phyloP scores from a whole-genome alignment of 2,329 filamentous ascomycete species.

The Cryphonectria carpinicola region DNA sequence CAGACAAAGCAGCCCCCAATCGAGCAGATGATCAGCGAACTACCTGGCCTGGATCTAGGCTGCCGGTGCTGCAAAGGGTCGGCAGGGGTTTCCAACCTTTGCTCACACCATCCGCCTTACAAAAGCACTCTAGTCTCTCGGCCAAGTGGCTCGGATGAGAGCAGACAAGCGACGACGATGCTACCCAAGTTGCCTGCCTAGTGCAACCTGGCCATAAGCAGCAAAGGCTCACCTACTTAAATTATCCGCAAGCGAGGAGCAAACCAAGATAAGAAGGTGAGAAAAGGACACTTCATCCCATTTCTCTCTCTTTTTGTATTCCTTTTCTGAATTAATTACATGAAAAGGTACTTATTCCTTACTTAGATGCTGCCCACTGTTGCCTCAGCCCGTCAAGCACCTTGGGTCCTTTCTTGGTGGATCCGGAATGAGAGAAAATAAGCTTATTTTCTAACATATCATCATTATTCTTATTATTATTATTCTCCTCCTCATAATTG shows the following conservation, averaged over 20 bases:
- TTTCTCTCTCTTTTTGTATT: not conserved
- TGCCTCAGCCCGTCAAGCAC: not conserved
- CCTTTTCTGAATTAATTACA: not conserved
- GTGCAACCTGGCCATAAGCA: not conserved
- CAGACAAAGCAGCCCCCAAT: not conserved
- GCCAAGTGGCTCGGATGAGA: not conserved
- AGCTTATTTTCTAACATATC: not conserved
- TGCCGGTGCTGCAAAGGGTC: not conserved
- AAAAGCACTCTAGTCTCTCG: not conserved
- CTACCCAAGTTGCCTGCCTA: constrained; percentile 2
- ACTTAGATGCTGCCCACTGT: not conserved
- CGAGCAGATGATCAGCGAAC: no score
- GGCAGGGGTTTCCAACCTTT: not conserved
- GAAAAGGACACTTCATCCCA: not conserved
- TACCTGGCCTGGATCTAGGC: not conserved
- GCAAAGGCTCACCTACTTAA: not conserved
- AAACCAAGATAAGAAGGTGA: not conserved
- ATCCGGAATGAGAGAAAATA: not conserved
- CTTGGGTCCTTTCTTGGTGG: not conserved
- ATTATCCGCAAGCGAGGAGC: constrained; percentile 1
- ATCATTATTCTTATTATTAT: not conserved
- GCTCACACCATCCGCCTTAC: not conserved
- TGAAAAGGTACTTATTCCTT: not conserved
- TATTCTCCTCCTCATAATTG: no score
- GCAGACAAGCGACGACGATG: not conserved